Percentiles rank a stretch among this genome's conserved stretches.
Evolutionary conservation across 2,329 filamentous ascomycete genomes (phyloP).

Genomic region (Cercospora beticola): DNA sequence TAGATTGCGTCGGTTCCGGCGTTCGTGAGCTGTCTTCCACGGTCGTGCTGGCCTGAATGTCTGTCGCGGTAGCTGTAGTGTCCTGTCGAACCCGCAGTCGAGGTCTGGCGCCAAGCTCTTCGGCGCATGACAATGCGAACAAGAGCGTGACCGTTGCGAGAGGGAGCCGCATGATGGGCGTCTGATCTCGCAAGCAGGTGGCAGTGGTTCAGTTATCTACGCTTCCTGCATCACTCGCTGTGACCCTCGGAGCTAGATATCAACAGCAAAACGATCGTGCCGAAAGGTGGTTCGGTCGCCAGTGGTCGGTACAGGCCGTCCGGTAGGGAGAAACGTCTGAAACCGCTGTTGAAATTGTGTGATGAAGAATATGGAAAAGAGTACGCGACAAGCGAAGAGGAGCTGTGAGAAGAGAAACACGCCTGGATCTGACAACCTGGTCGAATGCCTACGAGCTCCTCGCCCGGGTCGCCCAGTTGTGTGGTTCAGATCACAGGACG

Average conservation of each 20-base stretch:
- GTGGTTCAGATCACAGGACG: conserved; percentile 12
- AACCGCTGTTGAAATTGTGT: neutral
- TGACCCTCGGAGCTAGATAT: neutral
- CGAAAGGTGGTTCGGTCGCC: conserved; percentile 14
- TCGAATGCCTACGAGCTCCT: conserved; percentile 3
- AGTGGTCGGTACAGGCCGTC: conserved; percentile 8
- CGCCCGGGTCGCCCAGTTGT: conserved; percentile 12
- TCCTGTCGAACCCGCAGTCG: conserved; percentile 13
- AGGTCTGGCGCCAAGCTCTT: conserved; percentile 4
- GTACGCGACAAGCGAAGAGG: conserved; percentile 4
- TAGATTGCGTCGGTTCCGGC: conserved; percentile 7
- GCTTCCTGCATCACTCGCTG: conserved; percentile 8
- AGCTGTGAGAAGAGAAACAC: neutral
- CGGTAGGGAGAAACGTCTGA: neutral
- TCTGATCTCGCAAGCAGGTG: neutral
- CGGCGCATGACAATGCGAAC: conserved; percentile 13
- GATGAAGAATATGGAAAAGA: neutral
- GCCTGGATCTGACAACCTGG: conserved; percentile 12
- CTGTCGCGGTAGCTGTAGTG: conserved; percentile 7
- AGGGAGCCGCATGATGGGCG: conserved; percentile 13
- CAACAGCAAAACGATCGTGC: neutral
- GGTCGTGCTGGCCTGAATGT: conserved; percentile 1
- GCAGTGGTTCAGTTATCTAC: neutral
- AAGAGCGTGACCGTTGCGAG: conserved; percentile 2
- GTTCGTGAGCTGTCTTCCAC: conserved; percentile 1